These are phyloP conservation scores for Ailanthus altissimus DNA, from an alignment of 345 rosid species.

Conservation along the genomic window DNA sequence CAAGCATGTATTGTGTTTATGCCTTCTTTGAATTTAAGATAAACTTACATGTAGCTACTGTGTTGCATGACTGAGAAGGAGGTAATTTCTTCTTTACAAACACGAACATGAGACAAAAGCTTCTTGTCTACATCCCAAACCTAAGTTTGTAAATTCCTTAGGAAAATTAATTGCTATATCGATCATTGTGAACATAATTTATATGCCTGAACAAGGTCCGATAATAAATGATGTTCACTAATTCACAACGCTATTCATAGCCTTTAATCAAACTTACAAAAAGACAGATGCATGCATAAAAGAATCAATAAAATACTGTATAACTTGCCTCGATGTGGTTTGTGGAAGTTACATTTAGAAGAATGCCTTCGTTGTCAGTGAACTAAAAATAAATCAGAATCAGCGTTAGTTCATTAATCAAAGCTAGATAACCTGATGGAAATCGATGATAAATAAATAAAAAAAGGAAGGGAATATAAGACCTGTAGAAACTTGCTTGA, in stretches of 20 bases:
- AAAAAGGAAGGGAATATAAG: constrained; percentile 19
- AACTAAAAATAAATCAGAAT: constrained; percentile 44
- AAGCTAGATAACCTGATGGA: background rate
- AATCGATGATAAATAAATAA: background rate
- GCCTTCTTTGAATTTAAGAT: constrained; percentile 1
- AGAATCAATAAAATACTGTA: background rate
- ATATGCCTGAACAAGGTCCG: background rate
- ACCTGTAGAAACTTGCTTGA: constrained; percentile 83
- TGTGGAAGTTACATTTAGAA: constrained; percentile 66
- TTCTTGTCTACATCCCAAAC: constrained; percentile 88
- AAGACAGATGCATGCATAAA: background rate
- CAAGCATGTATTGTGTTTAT: background rate
- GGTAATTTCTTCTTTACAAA: constrained; percentile 56
- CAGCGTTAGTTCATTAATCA: constrained; percentile 20
- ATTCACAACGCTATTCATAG: background rate
- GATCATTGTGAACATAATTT: background rate
- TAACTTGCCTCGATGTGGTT: constrained; percentile 78
- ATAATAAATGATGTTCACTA: background rate
- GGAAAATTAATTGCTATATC: constrained; percentile 11
- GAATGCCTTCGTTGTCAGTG: constrained; percentile 67
- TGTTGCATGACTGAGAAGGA: constrained; percentile 65
- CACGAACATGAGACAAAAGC: constrained; percentile 53
- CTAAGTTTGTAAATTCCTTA: constrained; percentile 34
- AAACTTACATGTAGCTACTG: constrained; percentile 65
- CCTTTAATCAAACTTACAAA: background rate